Percentiles rank a stretch among this genome's conserved stretches.
phyloP scores from a whole-genome alignment of 371 early-diverging fungal species.

The Mortierella sp. region DNA sequence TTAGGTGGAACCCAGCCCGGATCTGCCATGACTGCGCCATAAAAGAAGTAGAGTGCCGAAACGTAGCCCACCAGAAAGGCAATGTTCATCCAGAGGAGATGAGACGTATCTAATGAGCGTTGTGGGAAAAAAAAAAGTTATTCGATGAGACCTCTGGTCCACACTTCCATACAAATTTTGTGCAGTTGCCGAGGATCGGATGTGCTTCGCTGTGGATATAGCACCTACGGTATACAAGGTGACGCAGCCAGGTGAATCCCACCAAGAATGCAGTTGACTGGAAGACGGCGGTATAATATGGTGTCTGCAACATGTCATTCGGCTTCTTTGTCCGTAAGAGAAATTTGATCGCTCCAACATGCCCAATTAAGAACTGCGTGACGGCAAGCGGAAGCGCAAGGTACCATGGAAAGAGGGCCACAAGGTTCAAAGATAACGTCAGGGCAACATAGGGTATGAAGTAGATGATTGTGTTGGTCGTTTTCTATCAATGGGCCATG shows the following conservation, averaged over 20 bases:
- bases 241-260: constrained; percentile 67
- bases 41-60: constrained; percentile 76
- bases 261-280: constrained; percentile 83
- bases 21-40: constrained; percentile 75
- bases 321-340: constrained; percentile 66
- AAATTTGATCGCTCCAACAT: constrained; percentile 69
- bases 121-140: too few species aligned
- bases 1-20: constrained; percentile 84
- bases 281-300: constrained; percentile 87
- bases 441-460: constrained; percentile 76
- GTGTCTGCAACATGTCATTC: constrained; percentile 75
- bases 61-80: constrained; percentile 67
- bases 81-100: constrained; percentile 68
- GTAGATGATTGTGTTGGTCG: constrained; percentile 73
- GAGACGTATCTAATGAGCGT: constrained; percentile 66
- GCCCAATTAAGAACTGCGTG: constrained; percentile 62
- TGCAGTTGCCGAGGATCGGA: background rate
- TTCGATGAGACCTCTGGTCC: background rate
- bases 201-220: background rate
- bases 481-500: constrained; percentile 52
- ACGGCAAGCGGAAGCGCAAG: constrained; percentile 75
- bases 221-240: constrained; percentile 41
- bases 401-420: constrained; percentile 81
- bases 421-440: constrained; percentile 64
- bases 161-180: too few species aligned